Evolutionary conservation across 2,329 filamentous ascomycete species (phyloP), one percentile per base, ranked within the genome.

Genomic region (Fusarium equiseti): DNA sequence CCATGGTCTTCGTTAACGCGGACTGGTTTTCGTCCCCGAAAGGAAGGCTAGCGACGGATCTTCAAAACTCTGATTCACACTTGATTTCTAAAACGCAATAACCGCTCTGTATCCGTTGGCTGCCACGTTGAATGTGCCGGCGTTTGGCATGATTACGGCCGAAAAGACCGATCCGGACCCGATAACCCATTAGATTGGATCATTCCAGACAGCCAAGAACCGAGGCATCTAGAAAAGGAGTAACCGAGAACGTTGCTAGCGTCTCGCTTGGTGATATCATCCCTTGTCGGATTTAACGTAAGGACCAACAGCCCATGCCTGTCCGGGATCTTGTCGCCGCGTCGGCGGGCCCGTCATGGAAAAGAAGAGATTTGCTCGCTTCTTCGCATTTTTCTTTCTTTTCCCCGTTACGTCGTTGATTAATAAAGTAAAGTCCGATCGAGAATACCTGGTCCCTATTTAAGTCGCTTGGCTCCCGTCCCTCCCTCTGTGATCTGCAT

Each of bases 81-180:
- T 22, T 18, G 40, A 43, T n/a, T 13, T 18, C 10, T 40, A 43
- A 22, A 8, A 22, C 44, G n/a, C 10, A 11, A 13, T 22, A n/a
- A 27, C 44, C 26, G 38, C 32, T 49, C 12, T 31, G 20, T 35
- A 11, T 5, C 43, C 24, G 18, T 29, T 38, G 18, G 12, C 22
- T 26, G 8, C 24, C 27, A 31, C 16, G 42, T 20, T 31, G 27
- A 12, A 15, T 12, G n/a, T 26, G 27, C 20, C 53, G 68, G 68
- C 59, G 53, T 43, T 68, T 70, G 53, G 20, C 18, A 35, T 35
- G n/a, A 13, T 48, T 51, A 65, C 68, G 68, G 68, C 68, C 68
- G 68, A 71, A 71, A 71, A 46, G 29, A 31, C 63, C 53, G 63
- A 32, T 32, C 46, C 68, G 68, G 68, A 63, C 60, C 68, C 68